Evolutionary conservation across 2,329 filamentous ascomycete genomes (phyloP).

Genomic region (Hysterium pulicare): DNA sequence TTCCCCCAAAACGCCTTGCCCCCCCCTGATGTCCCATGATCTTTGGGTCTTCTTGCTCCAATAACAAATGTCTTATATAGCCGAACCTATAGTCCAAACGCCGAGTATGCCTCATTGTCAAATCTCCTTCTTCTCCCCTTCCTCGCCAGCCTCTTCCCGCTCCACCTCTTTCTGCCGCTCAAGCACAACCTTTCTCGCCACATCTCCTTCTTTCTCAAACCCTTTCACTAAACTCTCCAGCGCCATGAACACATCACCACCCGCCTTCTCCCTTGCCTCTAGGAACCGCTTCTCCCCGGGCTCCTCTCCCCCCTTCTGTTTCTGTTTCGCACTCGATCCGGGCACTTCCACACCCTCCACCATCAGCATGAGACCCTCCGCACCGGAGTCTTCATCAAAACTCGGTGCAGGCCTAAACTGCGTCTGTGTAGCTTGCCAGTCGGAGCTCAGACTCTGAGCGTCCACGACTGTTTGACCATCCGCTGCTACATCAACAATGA

Average conservation of each 20-base stretch:
- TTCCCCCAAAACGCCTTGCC: no score
- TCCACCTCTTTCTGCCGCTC: slow-evolving; percentile 11
- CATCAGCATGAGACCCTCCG: slow-evolving; percentile 56
- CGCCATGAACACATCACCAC: slow-evolving; percentile 33
- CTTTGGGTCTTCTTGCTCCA: background rate
- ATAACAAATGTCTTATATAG: background rate
- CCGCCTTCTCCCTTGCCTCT: slow-evolving; percentile 27
- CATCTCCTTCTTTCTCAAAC: slow-evolving; percentile 34
- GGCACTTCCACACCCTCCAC: slow-evolving; percentile 54
- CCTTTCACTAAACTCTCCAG: slow-evolving; percentile 35
- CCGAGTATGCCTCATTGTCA: background rate
- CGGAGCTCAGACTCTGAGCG: slow-evolving; percentile 68
- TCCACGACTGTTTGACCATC: slow-evolving; percentile 56
- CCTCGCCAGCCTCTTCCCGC: slow-evolving; percentile 2
- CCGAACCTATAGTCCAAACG: background rate
- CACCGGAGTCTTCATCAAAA: slow-evolving; percentile 50
- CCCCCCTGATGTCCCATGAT: no score
- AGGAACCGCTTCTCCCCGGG: slow-evolving; percentile 24
- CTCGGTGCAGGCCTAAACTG: slow-evolving; percentile 59
- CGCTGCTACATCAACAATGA: slow-evolving; percentile 53
- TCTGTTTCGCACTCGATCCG: slow-evolving; percentile 27
- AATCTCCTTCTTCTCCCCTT: background rate
- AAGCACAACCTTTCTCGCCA: slow-evolving; percentile 27
- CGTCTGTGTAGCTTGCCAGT: slow-evolving; percentile 65
- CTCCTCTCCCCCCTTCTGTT: slow-evolving; percentile 27